These are phyloP conservation scores for Karstenula rhodostoma DNA, from an alignment of 2,329 filamentous ascomycete genomes.

Conservation along the genomic window DNA sequence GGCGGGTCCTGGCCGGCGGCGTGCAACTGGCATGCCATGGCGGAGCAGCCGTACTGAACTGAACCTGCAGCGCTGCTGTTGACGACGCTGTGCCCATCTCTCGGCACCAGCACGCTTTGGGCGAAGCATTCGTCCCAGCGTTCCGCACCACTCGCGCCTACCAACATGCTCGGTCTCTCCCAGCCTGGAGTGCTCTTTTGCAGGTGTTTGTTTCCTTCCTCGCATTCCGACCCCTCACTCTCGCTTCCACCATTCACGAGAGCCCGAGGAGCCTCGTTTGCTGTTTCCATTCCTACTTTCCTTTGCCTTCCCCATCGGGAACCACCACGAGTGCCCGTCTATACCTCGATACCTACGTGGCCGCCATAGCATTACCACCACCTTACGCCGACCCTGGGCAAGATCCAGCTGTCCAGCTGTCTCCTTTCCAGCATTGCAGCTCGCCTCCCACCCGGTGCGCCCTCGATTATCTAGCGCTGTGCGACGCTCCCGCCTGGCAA, in stretches of 20 bases:
- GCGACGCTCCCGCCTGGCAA: slow-evolving; percentile 32
- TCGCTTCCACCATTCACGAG: slow-evolving; percentile 7
- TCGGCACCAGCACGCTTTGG: slow-evolving; percentile 11
- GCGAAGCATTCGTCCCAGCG: slow-evolving; percentile 8
- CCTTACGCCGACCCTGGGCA: slow-evolving; percentile 13
- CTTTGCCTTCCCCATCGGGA: slow-evolving; percentile 27
- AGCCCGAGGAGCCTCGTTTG: slow-evolving; percentile 26
- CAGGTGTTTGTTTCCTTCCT: slow-evolving; percentile 30
- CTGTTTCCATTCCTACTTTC: slow-evolving; percentile 34
- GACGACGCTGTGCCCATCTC: slow-evolving; percentile 9
- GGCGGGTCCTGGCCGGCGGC: slow-evolving; percentile 4
- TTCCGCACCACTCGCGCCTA: slow-evolving; percentile 24
- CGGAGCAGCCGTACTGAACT: slow-evolving; percentile 2
- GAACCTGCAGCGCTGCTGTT: slow-evolving; percentile 2
- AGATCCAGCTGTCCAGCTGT: slow-evolving; percentile 25
- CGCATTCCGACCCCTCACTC: slow-evolving; percentile 23
- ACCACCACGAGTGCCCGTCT: slow-evolving; percentile 15
- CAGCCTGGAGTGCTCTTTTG: slow-evolving; percentile 20
- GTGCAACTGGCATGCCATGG: slow-evolving; percentile 5
- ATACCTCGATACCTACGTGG: too few species aligned
- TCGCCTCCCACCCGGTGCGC: slow-evolving; percentile 25
- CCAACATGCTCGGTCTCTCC: slow-evolving; percentile 33
- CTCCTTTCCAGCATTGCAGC: slow-evolving; percentile 20
- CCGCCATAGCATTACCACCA: slow-evolving; percentile 11
- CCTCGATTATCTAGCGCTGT: slow-evolving; percentile 43